Evolutionary conservation across 129 eudicot species (phyloP).

Genomic region (Logfia minima): DNA sequence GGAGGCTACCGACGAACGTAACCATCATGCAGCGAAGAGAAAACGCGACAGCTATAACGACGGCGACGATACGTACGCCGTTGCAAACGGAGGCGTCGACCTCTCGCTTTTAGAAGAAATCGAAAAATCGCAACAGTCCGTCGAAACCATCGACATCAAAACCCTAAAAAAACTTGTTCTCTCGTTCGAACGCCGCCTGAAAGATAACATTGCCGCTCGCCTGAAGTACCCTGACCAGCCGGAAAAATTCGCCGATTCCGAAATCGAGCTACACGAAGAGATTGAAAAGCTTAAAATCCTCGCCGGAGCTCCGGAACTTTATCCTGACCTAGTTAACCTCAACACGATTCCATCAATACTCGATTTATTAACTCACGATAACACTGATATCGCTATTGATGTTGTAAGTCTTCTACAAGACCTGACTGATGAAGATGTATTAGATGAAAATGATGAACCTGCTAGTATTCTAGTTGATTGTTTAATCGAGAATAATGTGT

Average conservation of each 20-base stretch:
- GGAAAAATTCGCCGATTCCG: constrained; percentile 96
- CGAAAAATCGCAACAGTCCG: constrained; percentile 57
- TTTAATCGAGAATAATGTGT: constrained; percentile 72
- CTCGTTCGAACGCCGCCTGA: constrained; percentile 82
- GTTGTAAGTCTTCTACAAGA: constrained; percentile 74
- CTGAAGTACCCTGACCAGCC: constrained; percentile 90
- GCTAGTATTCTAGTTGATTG: constrained; percentile 69
- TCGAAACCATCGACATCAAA: constrained; percentile 78
- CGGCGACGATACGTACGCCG: constrained; percentile 14
- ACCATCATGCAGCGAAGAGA: constrained; percentile 52
- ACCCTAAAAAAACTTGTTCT: constrained; percentile 83
- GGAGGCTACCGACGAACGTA: constrained; percentile 39
- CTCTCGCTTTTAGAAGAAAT: constrained; percentile 63
- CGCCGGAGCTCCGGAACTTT: constrained; percentile 87
- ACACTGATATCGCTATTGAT: constrained; percentile 78
- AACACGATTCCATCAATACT: constrained; percentile 68
- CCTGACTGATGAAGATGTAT: constrained; percentile 82
- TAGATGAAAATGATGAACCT: constrained; percentile 75
- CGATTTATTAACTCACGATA: constrained; percentile 72
- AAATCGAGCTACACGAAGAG: constrained; percentile 90
- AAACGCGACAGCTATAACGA: constrained; percentile 33
- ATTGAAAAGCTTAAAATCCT: constrained; percentile 86
- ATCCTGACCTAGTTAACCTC: constrained; percentile 70
- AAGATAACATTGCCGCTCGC: constrained; percentile 93
- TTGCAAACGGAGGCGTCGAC: constrained; percentile 43